Conservation (phyloP, 2,329 filamentous ascomycete genomes). For the Diplodia mutila region DNA sequence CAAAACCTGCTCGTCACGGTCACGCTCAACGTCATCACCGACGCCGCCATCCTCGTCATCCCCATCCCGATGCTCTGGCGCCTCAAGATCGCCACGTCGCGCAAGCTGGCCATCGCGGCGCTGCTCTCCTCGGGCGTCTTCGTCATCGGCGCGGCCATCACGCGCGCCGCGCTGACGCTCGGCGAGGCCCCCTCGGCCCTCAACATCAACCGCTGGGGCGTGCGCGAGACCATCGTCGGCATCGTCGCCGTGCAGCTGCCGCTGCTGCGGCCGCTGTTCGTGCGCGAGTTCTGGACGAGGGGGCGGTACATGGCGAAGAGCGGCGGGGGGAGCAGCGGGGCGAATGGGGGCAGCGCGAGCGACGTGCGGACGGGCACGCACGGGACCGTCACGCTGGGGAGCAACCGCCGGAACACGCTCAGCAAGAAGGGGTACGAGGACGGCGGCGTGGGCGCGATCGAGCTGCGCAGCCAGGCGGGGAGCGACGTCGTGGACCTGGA, state of each 20-base stretch:
- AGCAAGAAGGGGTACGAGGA: too few relatives aligned
- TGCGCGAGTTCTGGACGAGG: constrained; percentile 36
- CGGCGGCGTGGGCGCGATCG: not conserved
- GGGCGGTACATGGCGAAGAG: constrained; percentile 16
- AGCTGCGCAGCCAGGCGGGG: not conserved
- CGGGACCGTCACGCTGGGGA: too few relatives aligned
- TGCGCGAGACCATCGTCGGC: constrained; percentile 43
- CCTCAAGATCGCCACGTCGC: constrained; percentile 35
- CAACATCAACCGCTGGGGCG: constrained; percentile 45
- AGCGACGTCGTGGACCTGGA: not conserved
- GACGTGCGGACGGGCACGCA: not conserved
- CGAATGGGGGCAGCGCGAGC: not conserved
- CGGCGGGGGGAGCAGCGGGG: not conserved
- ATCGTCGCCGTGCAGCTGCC: constrained; percentile 44
- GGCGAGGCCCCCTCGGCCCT: constrained; percentile 35
- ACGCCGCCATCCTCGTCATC: constrained; percentile 39
- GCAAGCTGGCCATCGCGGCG: constrained; percentile 40
- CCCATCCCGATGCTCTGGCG: constrained; percentile 42
- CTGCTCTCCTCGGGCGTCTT: constrained; percentile 43
- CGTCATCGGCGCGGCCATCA: constrained; percentile 42
- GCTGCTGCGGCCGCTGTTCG: constrained; percentile 39
- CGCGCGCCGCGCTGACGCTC: constrained; percentile 40
- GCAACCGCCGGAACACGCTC: too few relatives aligned
- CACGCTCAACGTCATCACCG: constrained; percentile 40
- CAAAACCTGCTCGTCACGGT: constrained; percentile 39